phyloP scores from a whole-genome alignment of 805 yeast genomes.

The Sugiyamaella smithiae region DNA sequence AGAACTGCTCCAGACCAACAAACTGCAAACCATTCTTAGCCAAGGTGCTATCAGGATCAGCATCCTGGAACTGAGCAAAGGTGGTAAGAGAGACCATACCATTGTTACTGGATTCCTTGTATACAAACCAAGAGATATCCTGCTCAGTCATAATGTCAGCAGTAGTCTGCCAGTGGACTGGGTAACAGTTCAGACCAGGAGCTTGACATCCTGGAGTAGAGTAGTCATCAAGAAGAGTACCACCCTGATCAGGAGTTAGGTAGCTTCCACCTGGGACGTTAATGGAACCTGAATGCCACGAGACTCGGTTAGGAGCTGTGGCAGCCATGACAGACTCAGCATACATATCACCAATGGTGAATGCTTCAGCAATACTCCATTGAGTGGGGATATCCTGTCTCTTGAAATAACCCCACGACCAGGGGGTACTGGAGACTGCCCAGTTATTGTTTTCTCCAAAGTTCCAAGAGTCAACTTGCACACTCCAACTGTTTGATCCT shows the following conservation, averaged over 20 bases:
- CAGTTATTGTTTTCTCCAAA: constrained; percentile 23
- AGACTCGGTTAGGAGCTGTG: constrained; percentile 27
- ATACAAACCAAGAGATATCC: constrained; percentile 25
- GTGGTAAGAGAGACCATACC: constrained; percentile 24
- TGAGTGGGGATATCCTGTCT: constrained; percentile 26
- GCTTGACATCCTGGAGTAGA: constrained; percentile 22
- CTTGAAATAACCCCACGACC: constrained; percentile 22
- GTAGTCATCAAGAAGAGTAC: constrained; percentile 25
- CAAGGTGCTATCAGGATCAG: constrained; percentile 11
- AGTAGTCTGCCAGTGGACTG: constrained; percentile 25
- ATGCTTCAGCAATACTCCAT: constrained; percentile 24
- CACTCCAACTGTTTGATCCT: constrained; percentile 27
- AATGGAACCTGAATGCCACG: constrained; percentile 29
- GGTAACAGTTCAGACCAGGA: constrained; percentile 20
- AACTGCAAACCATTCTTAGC: constrained; percentile 21
- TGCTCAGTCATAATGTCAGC: constrained; percentile 22
- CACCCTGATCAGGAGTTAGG: constrained; percentile 20
- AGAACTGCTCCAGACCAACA: constrained; percentile 23
- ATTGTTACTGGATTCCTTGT: constrained; percentile 23
- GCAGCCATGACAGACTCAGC: constrained; percentile 28
- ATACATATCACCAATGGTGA: constrained; percentile 28
- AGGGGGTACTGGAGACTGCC: constrained; percentile 24
- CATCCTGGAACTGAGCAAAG: constrained; percentile 21
- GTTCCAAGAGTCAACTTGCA: constrained; percentile 26
- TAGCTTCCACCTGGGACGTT: constrained; percentile 21